A percentile compares a stretch with the other conserved stretches of the same genome.
Evolutionary conservation across 768 basidiomycete species (phyloP).

Genomic region (Dictyophora rubrovolvata): DNA sequence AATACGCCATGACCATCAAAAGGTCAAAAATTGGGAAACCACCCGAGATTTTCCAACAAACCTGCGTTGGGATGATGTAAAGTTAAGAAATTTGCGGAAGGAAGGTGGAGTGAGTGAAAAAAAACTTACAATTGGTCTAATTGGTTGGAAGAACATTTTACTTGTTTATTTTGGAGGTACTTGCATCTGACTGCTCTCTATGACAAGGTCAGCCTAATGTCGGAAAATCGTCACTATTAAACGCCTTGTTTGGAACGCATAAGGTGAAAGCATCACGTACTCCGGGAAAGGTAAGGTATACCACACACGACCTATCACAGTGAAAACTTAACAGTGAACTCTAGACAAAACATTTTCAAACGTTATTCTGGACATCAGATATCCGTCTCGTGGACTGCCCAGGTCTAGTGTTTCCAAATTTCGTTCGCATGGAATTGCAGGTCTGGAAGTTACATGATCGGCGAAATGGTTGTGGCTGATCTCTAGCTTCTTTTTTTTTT

Average conservation of each 20-base stretch:
- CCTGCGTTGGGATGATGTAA: slow-evolving; percentile 25
- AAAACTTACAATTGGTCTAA: slow-evolving; percentile 69
- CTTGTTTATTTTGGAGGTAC: not conserved
- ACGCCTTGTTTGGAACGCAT: slow-evolving; percentile 74
- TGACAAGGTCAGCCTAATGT: slow-evolving; percentile 83
- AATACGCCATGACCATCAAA: slow-evolving; percentile 36
- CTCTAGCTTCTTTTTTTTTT: not conserved
- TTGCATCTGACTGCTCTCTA: not conserved
- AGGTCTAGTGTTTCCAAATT: slow-evolving; percentile 84
- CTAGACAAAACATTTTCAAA: slow-evolving; percentile 93
- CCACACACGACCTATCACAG: not conserved
- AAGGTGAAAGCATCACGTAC: slow-evolving; percentile 78
- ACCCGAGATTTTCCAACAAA: slow-evolving; percentile 49
- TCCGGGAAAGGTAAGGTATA: slow-evolving; percentile 61
- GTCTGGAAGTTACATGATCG: slow-evolving; percentile 24
- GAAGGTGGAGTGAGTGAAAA: slow-evolving; percentile 25
- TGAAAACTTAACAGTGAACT: not conserved
- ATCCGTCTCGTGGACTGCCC: slow-evolving; percentile 93
- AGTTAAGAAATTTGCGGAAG: slow-evolving; percentile 32
- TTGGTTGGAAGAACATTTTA: slow-evolving; percentile 36
- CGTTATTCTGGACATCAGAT: slow-evolving; percentile 78
- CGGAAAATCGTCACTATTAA: slow-evolving; percentile 87
- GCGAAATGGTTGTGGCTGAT: slow-evolving; percentile 2
- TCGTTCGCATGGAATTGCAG: slow-evolving; percentile 76
- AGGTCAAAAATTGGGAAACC: slow-evolving; percentile 57